Percentiles rank a stretch among this genome's conserved stretches.
These are phyloP conservation scores for Tricholoma terreum DNA, from an alignment of 768 basidiomycete genomes.

Conservation along the genomic window DNA sequence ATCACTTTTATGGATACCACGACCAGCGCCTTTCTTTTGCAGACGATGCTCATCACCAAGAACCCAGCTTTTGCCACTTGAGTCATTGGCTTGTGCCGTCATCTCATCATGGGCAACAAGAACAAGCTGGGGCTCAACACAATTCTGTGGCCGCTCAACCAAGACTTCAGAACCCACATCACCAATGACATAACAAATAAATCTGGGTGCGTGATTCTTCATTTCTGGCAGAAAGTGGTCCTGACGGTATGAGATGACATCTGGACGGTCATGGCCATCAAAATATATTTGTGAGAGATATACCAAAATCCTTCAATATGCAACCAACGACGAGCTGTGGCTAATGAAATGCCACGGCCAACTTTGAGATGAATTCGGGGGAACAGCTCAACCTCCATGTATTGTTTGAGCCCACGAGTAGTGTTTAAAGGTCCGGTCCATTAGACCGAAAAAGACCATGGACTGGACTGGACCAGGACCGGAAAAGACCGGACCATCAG, in stretches of 20 bases:
- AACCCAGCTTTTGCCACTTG: slow-evolving; percentile 1
- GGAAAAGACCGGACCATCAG: no score
- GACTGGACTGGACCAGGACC: no score
- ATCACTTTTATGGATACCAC: slow-evolving; percentile 26
- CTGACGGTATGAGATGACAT: slow-evolving; percentile 22
- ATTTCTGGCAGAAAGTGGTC: slow-evolving; percentile 20
- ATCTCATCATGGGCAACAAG: no score
- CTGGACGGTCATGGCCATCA: slow-evolving; percentile 23
- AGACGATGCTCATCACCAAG: slow-evolving; percentile 18
- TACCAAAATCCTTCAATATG: slow-evolving; percentile 21
- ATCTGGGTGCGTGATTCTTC: slow-evolving; percentile 2
- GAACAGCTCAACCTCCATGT: slow-evolving; percentile 21
- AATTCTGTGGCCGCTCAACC: slow-evolving; percentile 15
- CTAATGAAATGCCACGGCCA: slow-evolving; percentile 20
- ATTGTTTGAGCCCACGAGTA: slow-evolving; percentile 22
- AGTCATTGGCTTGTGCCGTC: slow-evolving; percentile 31
- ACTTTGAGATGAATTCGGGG: slow-evolving; percentile 18
- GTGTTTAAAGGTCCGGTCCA: no score
- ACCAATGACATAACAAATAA: slow-evolving; percentile 14
- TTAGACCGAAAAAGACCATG: no score
- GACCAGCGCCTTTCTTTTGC: slow-evolving; percentile 25
- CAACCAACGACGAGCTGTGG: slow-evolving; percentile 22
- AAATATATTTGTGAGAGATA: slow-evolving; percentile 16
- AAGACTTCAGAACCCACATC: slow-evolving; percentile 11
- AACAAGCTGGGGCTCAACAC: slow-evolving; percentile 19